Base-by-base conservation (phyloP, 768 basidiomycete species). In the Pleurotus eryngii region DNA sequence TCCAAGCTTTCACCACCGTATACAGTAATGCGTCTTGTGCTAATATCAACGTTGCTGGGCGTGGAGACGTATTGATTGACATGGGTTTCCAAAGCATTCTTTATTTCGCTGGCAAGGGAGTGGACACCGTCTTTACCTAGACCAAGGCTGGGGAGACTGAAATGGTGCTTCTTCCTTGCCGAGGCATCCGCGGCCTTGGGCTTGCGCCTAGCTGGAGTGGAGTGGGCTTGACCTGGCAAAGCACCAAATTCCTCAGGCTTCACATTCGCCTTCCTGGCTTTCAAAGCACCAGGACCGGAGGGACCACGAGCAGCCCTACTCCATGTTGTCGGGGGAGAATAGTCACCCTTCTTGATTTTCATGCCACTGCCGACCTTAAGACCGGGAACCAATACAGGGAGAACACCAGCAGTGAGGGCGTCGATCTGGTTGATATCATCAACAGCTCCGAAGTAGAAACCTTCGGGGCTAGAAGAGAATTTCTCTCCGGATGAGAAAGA, bases 351-450 rank as follows among this genome's bases (percentile, higher is more conserved):
- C 56, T 74, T 79, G 65, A 86, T 79, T 68, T 72, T 80, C 73
- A 87, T 78, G 46, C 82, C 77, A 8, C 73, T 65, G 35, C 85
- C 82, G 53, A 87, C 72, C 50, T 74, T 85, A 35, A 89, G 72
- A 3, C 86, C 87, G 8, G 86, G 86, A 46, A 89, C 78, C 30
- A 89, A 80, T 26, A 87, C 70, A 11, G 87, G 87, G 2, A 89
- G 75, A 18, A 89, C 76, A 26, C 83, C 83, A 14, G 87, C 87
- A 6, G 86, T 86, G 53, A 90, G 75, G 14, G 82, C 84, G 59
- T 89, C 87, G 55, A 89, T 87, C 71, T 87, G 85, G 59, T 81
- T 82, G 61, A 84, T 72, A 59, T 80, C 76, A 49, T 80, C 80
- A 27, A 83, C 76, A 8, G 80, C 72, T 15, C 80, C 78, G 59